Evolutionary conservation across 192 early-diverging fungal species (phyloP), one percentile per base, ranked within the genome.

Genomic region (Podila clonocystis): DNA sequence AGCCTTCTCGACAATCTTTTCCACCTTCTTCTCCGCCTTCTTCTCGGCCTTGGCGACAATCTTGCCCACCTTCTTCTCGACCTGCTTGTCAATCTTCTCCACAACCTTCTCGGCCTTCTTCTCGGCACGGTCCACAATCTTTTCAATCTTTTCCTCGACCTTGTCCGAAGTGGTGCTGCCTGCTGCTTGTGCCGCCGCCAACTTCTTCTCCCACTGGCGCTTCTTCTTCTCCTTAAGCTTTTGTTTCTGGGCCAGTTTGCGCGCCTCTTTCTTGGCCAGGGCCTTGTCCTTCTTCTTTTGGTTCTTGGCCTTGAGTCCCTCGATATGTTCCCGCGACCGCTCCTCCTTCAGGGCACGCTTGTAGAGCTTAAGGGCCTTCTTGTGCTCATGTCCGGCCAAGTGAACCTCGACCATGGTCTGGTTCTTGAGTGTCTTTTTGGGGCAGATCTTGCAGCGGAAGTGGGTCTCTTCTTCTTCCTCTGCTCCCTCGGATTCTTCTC

Each of bases 151-250:
- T 26, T 68, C 57, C 19, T 62, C 58, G 60, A 26, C 48, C 49
- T 68, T 58, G 11, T 36, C 36, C n/a, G 55, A 15, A 33, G 49
- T 58, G 11, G 17, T 34, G 30, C 48, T 57, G 22, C 24, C 69
- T 28, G 69, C 33, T 6, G 68, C 68, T 2, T 68, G 68, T 20
- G 69, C 69, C 8, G 64, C 65, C 5, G 76, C 76, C 70, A 72
- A 72, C 55, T 79, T 79, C 58, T 63, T 66, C 31, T 79, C 76
- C 76, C 76, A 79, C 36, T 79, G 76, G 22, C 70, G 58, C 52
- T 72, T 79, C 70, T 79, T 79, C 62, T 79, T 79, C 65, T 79
- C 76, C 70, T 79, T 79, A n/a, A 79, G 70, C 31, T 79, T 79
- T 30, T 60, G 60, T 31, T 79, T 79, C 55, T 79, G 45, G 17